Conservation (phyloP, 495 filamentous ascomycete species). For the Hypomontagnella monticulosa region DNA sequence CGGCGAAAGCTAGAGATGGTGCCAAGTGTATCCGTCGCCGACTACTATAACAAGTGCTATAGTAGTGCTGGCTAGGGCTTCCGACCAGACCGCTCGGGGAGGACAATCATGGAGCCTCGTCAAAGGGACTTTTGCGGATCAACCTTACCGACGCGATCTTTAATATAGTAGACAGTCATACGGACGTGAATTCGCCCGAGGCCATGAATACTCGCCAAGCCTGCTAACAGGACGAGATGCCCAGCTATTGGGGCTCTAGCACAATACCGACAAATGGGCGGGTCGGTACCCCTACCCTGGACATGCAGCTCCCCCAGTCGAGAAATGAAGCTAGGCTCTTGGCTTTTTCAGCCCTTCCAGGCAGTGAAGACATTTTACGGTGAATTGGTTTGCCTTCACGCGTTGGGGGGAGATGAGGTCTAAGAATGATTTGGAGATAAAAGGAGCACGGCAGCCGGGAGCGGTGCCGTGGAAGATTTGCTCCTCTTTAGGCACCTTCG, state of each 20-base stretch:
- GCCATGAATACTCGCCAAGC: neutral
- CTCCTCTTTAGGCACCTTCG: neutral
- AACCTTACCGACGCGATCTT: conserved; percentile 11
- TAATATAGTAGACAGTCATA: conserved; percentile 26
- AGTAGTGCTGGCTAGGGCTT: neutral
- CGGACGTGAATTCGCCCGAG: conserved; percentile 21
- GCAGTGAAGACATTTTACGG: conserved; percentile 14
- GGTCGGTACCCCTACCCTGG: conserved; percentile 16
- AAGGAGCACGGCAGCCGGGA: conserved; percentile 16
- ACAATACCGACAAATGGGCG: conserved; percentile 13
- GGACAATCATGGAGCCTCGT: conserved; percentile 3
- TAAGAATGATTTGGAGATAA: conserved; percentile 20
- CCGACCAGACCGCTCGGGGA: conserved; percentile 7
- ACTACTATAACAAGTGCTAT: neutral
- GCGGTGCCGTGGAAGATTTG: neutral
- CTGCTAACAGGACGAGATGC: conserved; percentile 9
- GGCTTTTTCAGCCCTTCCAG: conserved; percentile 31
- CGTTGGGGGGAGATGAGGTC: conserved; percentile 15
- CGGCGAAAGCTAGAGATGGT: neutral
- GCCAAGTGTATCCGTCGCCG: conserved; percentile 12
- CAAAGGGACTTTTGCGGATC: conserved; percentile 15
- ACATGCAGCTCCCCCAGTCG: conserved; percentile 23
- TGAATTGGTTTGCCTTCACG: conserved; percentile 6
- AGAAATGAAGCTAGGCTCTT: conserved; percentile 22
- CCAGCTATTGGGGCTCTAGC: conserved; percentile 19